Evolutionary conservation across 306 rosid genomes (phyloP), one percentile per base, ranked within the genome.

Genomic region (Vicia faba): DNA sequence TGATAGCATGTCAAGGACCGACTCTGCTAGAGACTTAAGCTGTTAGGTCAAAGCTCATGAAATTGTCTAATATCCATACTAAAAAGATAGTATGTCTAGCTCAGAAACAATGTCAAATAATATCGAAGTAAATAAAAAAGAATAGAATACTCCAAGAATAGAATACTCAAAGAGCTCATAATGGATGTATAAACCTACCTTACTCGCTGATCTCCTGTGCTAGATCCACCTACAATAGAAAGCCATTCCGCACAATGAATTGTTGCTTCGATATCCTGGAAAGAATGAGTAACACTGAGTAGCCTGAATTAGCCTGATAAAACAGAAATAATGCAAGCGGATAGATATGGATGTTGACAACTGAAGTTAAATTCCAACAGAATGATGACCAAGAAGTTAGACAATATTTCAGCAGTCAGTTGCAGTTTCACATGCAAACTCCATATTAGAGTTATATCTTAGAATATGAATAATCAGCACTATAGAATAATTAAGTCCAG

Each of bases 191-290:
- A 60, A 71, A 49, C 29, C 71, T 83, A 86, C 99, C 97, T 86
- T 77, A 79, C 74, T 74, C 99, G 85, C 59, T 86, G 95, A 39
- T 93, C 96, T 69, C 99, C 86, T 4, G 89, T 88, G 84, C 92
- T 89, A 39, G 99, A 90, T 73, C 99, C 99, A 78, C 99, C 99
- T 57, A 90, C 96, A 72, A 93, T 86, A 75, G 89, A 90, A 71
- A 93, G 97, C 99, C 99, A 93, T 76, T 93, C 99, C 70, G 97
- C 97, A 88, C 97, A 93, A 86, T 93, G 99, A 88, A 93, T 90
- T 69, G 99, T 86, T 54, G 91, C 89, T 84, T 93, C 99, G 80
- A 93, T 93, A 83, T 93, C 99, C 99, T 93, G 88, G 71, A 83
- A 60, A 80, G 55, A 71, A 81, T 51, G 76, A 80, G 68, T 65